These are phyloP conservation scores for Tolypocladium amazonense DNA, from an alignment of 2,329 filamentous ascomycete species.

Conservation along the genomic window DNA sequence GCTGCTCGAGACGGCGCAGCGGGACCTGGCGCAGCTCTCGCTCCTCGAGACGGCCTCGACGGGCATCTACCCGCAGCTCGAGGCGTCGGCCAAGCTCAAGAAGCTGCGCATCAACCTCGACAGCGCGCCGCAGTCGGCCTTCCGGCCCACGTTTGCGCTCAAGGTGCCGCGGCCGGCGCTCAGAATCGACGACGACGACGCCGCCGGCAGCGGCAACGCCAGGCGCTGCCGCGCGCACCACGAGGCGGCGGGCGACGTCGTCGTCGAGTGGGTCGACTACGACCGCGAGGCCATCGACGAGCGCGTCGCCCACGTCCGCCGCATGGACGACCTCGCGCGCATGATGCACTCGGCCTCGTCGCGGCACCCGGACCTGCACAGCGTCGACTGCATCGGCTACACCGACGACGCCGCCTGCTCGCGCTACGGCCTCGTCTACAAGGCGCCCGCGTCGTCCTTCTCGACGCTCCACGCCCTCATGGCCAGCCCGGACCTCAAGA, in stretches of 20 bases:
- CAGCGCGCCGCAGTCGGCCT: slow-evolving; percentile 24
- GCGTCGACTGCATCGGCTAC: slow-evolving; percentile 36
- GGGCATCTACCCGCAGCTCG: slow-evolving; percentile 30
- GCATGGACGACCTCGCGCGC: slow-evolving; percentile 34
- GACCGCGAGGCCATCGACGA: slow-evolving; percentile 29
- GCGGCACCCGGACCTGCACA: slow-evolving; percentile 34
- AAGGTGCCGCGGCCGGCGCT: slow-evolving; percentile 24
- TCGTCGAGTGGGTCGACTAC: slow-evolving; percentile 35
- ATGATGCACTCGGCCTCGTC: slow-evolving; percentile 35
- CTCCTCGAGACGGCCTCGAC: slow-evolving; percentile 30
- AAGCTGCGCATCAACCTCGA: slow-evolving; percentile 36
- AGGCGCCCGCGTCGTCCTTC: slow-evolving; percentile 22
- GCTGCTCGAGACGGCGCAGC: slow-evolving; percentile 31
- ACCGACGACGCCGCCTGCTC: slow-evolving; percentile 25
- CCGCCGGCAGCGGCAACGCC: background rate
- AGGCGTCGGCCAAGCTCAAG: slow-evolving; percentile 31
- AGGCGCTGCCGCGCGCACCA: slow-evolving; percentile 22
- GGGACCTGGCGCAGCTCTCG: slow-evolving; percentile 28
- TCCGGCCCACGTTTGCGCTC: slow-evolving; percentile 31
- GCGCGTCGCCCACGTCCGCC: slow-evolving; percentile 29
- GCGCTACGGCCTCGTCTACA: slow-evolving; percentile 34
- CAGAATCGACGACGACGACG: slow-evolving; percentile 6
- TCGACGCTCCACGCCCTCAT: slow-evolving; percentile 30
- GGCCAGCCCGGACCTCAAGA: slow-evolving; percentile 25
- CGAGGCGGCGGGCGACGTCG: slow-evolving; percentile 21